A percentile compares a stretch with the other conserved stretches of the same genome.
Evolutionary conservation across 208 protist species (phyloP).

Genomic region (Crithidia expoeki): DNA sequence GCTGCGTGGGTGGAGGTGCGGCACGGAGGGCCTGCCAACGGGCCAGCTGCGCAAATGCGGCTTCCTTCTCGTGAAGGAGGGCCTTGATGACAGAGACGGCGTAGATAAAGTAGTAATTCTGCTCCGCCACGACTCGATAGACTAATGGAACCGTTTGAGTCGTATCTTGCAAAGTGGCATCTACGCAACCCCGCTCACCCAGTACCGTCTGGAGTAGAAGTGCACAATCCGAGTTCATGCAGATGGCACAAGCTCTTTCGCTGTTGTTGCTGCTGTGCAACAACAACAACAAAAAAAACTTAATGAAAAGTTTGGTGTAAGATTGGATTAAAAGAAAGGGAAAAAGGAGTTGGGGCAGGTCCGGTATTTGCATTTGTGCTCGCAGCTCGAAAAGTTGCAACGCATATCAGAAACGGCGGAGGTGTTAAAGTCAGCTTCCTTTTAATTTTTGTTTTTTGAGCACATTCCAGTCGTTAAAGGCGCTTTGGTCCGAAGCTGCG

Average conservation of each 20-base stretch:
- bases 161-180: conserved; percentile 45
- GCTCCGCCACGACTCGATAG: conserved; percentile 57
- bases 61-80: conserved; percentile 58
- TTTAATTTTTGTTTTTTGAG: too few relatives aligned
- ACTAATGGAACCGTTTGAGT: conserved; percentile 61
- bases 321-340: too few relatives aligned
- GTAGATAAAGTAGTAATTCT: conserved; percentile 66
- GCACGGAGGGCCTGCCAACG: conserved; percentile 29
- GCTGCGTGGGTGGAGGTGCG: background rate
- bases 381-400: too few relatives aligned
- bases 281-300: background rate
- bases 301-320: too few relatives aligned
- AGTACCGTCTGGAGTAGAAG: conserved; percentile 61
- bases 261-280: background rate
- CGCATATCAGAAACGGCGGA: too few relatives aligned
- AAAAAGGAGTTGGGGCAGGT: too few relatives aligned
- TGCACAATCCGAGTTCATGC: conserved; percentile 49
- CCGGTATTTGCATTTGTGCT: too few relatives aligned
- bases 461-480: too few relatives aligned
- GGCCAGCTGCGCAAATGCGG: conserved; percentile 53
- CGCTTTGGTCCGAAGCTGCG: too few relatives aligned
- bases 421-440: too few relatives aligned
- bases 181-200: conserved; percentile 51
- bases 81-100: conserved; percentile 47
- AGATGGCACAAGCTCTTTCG: background rate